Percentiles rank a stretch among this genome's conserved stretches.
These are phyloP conservation scores for Glarea lozoyensis DNA, from an alignment of 495 filamentous ascomycete species.

Conservation along the genomic window DNA sequence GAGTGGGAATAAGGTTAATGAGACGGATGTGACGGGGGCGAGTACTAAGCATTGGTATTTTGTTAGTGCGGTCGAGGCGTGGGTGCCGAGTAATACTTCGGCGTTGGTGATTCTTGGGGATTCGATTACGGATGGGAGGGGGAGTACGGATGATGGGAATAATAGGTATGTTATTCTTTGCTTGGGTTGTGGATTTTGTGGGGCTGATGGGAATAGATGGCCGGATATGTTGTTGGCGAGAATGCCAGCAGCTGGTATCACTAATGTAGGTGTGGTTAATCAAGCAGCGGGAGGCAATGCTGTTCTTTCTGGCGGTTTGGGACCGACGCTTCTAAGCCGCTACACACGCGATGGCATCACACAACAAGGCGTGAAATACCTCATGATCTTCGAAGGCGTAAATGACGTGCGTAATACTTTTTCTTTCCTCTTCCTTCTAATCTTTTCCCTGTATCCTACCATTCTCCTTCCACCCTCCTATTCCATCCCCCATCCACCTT, in stretches of 20 bases:
- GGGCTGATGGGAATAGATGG: conserved; percentile 36
- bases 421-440: no score
- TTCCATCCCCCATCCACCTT: no score
- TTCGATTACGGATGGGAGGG: conserved; percentile 63
- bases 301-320: conserved; percentile 51
- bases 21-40: conserved; percentile 33
- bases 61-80: conserved; percentile 50
- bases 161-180: conserved; percentile 37
- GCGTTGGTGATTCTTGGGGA: conserved; percentile 57
- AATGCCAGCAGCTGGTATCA: conserved; percentile 39
- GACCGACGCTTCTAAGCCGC: conserved; percentile 50
- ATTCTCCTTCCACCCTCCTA: no score
- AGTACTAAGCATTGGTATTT: conserved; percentile 48
- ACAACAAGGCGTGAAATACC: conserved; percentile 47
- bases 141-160: conserved; percentile 54
- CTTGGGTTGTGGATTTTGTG: no score
- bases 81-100: conserved; percentile 31
- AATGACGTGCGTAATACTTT: conserved; percentile 40
- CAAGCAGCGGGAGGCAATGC: conserved; percentile 66
- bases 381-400: conserved; percentile 64
- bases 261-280: conserved; percentile 51
- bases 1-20: conserved; percentile 41
- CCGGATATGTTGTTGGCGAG: conserved; percentile 52
- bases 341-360: conserved; percentile 56
- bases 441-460: no score